A percentile compares a stretch with the other conserved stretches of the same genome.
phyloP scores from a whole-genome alignment of 441 rosid genomes.

The Arabidopsis lyrata region DNA sequence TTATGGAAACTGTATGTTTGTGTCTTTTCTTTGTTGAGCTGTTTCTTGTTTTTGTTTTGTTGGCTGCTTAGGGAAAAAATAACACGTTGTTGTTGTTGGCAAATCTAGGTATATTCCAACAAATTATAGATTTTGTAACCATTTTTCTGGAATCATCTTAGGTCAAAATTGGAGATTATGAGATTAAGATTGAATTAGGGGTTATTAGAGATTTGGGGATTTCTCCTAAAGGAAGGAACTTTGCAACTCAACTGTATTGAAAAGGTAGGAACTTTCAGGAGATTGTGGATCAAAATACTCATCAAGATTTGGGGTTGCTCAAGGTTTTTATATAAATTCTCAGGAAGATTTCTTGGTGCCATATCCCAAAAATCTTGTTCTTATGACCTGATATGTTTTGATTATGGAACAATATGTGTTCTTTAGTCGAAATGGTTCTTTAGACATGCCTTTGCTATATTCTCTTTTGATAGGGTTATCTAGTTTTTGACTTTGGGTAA shows the following conservation, averaged over 20 bases:
- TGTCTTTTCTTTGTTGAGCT: constrained; percentile 39
- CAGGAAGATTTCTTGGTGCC: constrained; percentile 5
- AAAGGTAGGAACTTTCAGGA: constrained; percentile 12
- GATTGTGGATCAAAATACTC: constrained; percentile 24
- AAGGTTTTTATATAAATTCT: neutral
- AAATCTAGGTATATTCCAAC: constrained; percentile 28
- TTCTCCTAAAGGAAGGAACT: constrained; percentile 13
- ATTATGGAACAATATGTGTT: neutral
- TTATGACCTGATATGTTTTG: constrained; percentile 8
- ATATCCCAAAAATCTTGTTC: neutral
- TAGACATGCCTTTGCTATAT: neutral
- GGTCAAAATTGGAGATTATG: constrained; percentile 2
- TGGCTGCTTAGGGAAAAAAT: constrained; percentile 21
- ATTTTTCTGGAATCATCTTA: constrained; percentile 26
- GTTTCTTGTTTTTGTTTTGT: constrained; percentile 25
- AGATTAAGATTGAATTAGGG: constrained; percentile 23
- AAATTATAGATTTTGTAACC: constrained; percentile 35
- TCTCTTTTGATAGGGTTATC: constrained; percentile 13
- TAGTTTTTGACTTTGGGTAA: neutral
- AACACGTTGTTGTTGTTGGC: constrained; percentile 26
- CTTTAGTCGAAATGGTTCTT: neutral
- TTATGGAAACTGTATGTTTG: constrained; percentile 41
- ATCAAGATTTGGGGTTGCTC: constrained; percentile 34
- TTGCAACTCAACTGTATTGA: constrained; percentile 20
- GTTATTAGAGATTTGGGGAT: constrained; percentile 5